These are phyloP conservation scores for Hypoxylon lienhwacheense DNA, from an alignment of 495 filamentous ascomycete genomes.

Conservation along the genomic window DNA sequence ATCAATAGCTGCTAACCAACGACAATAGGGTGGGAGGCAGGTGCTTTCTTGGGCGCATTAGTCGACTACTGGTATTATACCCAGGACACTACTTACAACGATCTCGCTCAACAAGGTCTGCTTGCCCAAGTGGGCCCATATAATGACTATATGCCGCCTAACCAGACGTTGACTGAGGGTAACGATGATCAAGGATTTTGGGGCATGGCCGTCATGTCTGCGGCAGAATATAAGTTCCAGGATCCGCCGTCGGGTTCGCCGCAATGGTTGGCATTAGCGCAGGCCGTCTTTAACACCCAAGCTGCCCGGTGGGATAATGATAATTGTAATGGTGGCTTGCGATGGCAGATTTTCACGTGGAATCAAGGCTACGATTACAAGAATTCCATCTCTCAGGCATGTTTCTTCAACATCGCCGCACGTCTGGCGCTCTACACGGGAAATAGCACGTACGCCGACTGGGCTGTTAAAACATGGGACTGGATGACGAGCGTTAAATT, in stretches of 20 bases:
- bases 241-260: constrained; percentile 61
- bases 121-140: constrained; percentile 61
- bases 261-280: constrained; percentile 78
- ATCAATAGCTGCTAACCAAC: constrained; percentile 43
- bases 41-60: constrained; percentile 68
- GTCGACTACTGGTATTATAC: constrained; percentile 72
- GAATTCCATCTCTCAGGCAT: constrained; percentile 70
- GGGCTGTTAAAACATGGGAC: constrained; percentile 70
- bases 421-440: constrained; percentile 71
- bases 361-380: constrained; percentile 79
- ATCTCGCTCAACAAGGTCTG: constrained; percentile 55
- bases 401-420: constrained; percentile 70
- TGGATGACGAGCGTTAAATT: constrained; percentile 61
- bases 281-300: constrained; percentile 79
- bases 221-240: constrained; percentile 64
- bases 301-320: constrained; percentile 62
- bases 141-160: constrained; percentile 63
- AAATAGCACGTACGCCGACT: constrained; percentile 68
- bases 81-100: constrained; percentile 63
- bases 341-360: constrained; percentile 79
- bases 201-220: constrained; percentile 69
- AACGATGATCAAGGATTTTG: constrained; percentile 73
- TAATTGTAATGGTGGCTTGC: constrained; percentile 72
- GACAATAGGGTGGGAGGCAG: constrained; percentile 77
- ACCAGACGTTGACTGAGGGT: constrained; percentile 63